A percentile compares a stretch with the other conserved stretches of the same genome.
Evolutionary conservation across 495 filamentous ascomycete genomes (phyloP).

Genomic region (Penicillium bialowiezense): DNA sequence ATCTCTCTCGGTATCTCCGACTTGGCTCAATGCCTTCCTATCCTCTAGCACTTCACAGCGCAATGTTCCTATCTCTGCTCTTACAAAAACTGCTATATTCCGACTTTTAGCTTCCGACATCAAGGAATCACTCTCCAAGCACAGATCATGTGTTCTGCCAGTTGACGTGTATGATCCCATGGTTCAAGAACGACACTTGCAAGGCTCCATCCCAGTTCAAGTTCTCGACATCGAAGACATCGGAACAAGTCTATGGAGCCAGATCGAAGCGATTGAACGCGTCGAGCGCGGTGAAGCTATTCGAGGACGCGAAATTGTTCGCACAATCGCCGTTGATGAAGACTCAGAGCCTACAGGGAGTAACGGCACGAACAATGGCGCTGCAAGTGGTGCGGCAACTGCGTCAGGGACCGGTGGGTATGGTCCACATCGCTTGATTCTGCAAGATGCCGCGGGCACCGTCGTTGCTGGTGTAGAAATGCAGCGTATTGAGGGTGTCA

Average conservation of each 20-base stretch:
- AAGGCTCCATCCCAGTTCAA: slow-evolving; percentile 68
- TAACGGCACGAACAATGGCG: slow-evolving; percentile 12
- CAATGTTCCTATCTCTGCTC: slow-evolving; percentile 64
- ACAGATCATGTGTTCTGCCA: slow-evolving; percentile 55
- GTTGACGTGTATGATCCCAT: slow-evolving; percentile 48
- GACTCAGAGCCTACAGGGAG: slow-evolving; percentile 34
- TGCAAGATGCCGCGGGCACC: slow-evolving; percentile 76
- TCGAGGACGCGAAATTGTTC: slow-evolving; percentile 77
- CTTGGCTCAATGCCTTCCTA: slow-evolving; percentile 46
- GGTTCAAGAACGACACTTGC: slow-evolving; percentile 52
- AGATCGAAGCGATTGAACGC: slow-evolving; percentile 82
- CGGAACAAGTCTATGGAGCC: slow-evolving; percentile 71
- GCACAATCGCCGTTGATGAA: slow-evolving; percentile 57
- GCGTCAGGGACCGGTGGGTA: slow-evolving; percentile 23
- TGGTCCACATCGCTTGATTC: slow-evolving; percentile 73
- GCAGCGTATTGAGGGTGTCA: slow-evolving; percentile 59
- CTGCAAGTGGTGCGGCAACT: slow-evolving; percentile 9
- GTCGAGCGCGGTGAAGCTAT: slow-evolving; percentile 78
- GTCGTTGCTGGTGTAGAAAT: slow-evolving; percentile 74
- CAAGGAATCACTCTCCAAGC: slow-evolving; percentile 52
- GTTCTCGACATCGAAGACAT: slow-evolving; percentile 84
- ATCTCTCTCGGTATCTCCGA: slow-evolving; percentile 38
- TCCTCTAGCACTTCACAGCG: slow-evolving; percentile 33
- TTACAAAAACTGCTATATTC: slow-evolving; percentile 75
- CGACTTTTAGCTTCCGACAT: slow-evolving; percentile 80